Conservation (phyloP, 257 asterid species). For the Ballota nigra region DNA sequence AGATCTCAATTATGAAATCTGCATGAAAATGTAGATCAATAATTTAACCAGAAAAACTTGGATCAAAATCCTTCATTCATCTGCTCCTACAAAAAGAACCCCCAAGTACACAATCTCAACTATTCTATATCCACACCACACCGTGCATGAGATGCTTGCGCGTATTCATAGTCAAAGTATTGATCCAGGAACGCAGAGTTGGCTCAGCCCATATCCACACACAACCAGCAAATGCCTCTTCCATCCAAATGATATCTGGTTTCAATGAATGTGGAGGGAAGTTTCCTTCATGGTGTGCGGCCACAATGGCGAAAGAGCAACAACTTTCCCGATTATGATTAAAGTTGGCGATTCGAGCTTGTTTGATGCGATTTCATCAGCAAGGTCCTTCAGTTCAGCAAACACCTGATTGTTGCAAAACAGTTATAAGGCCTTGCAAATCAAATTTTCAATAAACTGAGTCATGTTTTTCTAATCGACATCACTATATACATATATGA, state of each 20-base stretch:
- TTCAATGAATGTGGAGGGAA: conserved; percentile 43
- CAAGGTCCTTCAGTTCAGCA: conserved; percentile 67
- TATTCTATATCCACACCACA: not conserved
- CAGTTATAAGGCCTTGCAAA: not conserved
- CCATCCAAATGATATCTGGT: conserved; percentile 27
- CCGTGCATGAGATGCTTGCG: conserved; percentile 5
- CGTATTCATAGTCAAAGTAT: not conserved
- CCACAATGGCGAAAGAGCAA: conserved; percentile 84
- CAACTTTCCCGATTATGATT: conserved; percentile 79
- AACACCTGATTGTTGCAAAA: conserved; percentile 49
- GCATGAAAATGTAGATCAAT: not conserved
- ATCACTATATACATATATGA: not conserved
- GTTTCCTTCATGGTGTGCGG: conserved; percentile 35
- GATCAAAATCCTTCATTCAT: not conserved
- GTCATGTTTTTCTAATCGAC: not conserved
- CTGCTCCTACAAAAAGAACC: conserved; percentile 17
- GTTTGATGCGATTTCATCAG: conserved; percentile 51
- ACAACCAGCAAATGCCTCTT: not conserved
- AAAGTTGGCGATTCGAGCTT: conserved; percentile 75
- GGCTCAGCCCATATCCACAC: not conserved
- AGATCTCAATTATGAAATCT: not conserved
- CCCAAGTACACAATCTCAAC: not conserved
- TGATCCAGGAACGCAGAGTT: not conserved
- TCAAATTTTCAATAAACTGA: not conserved
- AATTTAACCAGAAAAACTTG: not conserved